Evolutionary conservation across 306 rosid genomes (phyloP).

Genomic region (Comarum palustre): DNA sequence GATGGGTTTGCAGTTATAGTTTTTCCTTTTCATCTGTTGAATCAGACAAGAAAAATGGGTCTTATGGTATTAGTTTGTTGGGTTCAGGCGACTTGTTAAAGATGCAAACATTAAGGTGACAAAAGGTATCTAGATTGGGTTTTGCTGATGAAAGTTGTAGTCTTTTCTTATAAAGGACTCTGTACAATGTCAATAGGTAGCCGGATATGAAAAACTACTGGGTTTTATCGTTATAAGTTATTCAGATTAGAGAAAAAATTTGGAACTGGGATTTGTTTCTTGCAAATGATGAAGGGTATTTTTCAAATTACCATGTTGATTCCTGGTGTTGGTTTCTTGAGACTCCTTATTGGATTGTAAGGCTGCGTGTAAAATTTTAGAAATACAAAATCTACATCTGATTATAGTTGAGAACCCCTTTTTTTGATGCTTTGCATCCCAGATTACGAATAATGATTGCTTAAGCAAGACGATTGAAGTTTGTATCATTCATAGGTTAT

Average conservation of each 20-base stretch:
- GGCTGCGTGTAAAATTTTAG: too few species aligned
- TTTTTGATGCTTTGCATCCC: not conserved
- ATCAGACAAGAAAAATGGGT: not conserved
- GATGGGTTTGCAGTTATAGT: slow-evolving; percentile 6
- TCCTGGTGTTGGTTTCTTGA: not conserved
- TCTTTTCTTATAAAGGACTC: not conserved
- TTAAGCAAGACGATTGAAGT: not conserved
- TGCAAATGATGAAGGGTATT: not conserved
- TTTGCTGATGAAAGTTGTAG: not conserved
- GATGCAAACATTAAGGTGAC: not conserved
- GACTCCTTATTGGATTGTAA: not conserved
- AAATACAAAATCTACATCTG: not conserved
- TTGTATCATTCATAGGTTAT: not conserved
- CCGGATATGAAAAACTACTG: not conserved
- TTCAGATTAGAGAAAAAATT: not conserved
- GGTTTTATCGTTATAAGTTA: not conserved
- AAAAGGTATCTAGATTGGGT: not conserved
- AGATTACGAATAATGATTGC: not conserved
- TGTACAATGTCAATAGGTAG: not conserved
- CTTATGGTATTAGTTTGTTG: not conserved
- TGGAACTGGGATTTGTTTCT: slow-evolving; percentile 6
- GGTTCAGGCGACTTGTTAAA: not conserved
- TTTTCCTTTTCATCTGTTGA: not conserved
- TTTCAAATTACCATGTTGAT: not conserved
- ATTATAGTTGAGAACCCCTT: not conserved